Evolutionary conservation across 2,329 filamentous ascomycete genomes (phyloP), one percentile per base, ranked within the genome.

Genomic region (Chalara sp.): DNA sequence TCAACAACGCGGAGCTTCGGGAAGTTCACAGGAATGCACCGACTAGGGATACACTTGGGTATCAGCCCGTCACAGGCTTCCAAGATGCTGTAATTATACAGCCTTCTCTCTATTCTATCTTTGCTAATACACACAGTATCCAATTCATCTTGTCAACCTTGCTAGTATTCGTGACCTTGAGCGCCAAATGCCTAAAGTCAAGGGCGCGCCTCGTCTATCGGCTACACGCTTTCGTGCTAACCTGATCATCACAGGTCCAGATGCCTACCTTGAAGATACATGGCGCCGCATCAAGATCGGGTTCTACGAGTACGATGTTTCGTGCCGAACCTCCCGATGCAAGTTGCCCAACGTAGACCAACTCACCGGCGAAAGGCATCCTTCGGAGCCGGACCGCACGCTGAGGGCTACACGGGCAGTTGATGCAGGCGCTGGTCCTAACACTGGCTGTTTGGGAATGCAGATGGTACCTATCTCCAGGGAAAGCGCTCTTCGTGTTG

Each of bases 341-440:
- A 86, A 82, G 58, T 65, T 89, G 58, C 84, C 84, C 21, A 89
- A 89, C 58, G 81, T 87, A 1, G 75, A 88, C 63, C 84, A 76
- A 48, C 46, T 52, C n/a, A 64, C 59, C 1, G 63, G 61, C 10
- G 61, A 62, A 12, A 51, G 55, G 45, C 62, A 66, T 46, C 45
- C 58, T 13, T 55, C 81, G 72, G 5, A 86, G 78, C n/a, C 83
- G 0, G 78, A 82, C 60, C 71, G 68, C 48, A 79, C 82, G 0
- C 68, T 87, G 53, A 70, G 80, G 33, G 74, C 74, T 53, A 75
- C 76, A 56, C 74, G 83, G 10, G 71, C 78, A 7, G 78, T 86
- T 29, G 83, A 86, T 62, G 67, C 73, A 21, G 83, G 83, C 2
- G 77, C 78, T 0, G 62, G 61, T 6, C 76, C 76, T 31, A 72